Percentiles rank a stretch among this genome's conserved stretches.
These are phyloP conservation scores for Eremothecium sinecaudum DNA, from an alignment of 1,139 yeast genomes.

Conservation along the genomic window DNA sequence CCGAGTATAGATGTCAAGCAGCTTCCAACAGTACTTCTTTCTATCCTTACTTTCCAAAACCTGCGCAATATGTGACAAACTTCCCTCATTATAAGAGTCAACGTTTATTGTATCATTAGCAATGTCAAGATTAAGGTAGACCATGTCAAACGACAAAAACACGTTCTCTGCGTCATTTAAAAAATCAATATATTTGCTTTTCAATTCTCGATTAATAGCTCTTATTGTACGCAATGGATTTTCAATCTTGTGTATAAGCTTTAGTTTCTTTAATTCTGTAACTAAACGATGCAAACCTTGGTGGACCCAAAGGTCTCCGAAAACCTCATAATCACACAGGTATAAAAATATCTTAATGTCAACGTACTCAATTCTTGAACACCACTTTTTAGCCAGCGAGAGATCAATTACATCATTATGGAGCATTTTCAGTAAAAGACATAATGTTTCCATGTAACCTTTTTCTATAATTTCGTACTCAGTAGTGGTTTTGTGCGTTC, in stretches of 20 bases:
- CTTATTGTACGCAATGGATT: conserved; percentile 8
- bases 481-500: conserved; percentile 3
- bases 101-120: conserved; percentile 12
- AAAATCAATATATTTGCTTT: conserved; percentile 2
- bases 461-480: conserved; percentile 15
- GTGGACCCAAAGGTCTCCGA: conserved; percentile 28
- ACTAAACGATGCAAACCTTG: conserved; percentile 22
- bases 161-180: conserved; percentile 16
- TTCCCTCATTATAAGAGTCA: conserved; percentile 14
- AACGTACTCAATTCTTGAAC: conserved; percentile 10
- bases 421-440: conserved; percentile 18
- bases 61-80: conserved; percentile 17
- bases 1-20: conserved; percentile 16
- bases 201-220: conserved; percentile 10
- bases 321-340: conserved; percentile 19
- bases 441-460: conserved; percentile 17
- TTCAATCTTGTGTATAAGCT: conserved; percentile 21
- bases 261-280: conserved; percentile 19
- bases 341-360: conserved; percentile 25
- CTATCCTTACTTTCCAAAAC: conserved; percentile 8
- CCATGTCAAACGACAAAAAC: conserved; percentile 20
- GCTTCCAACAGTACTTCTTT: conserved; percentile 10
- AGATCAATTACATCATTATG: conserved; percentile 20
- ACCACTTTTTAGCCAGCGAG: conserved; percentile 18
- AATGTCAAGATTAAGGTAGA: conserved; percentile 11